These are phyloP conservation scores for Phytophthora citrophthora DNA, from an alignment of 352 stramenopile species.

Conservation along the genomic window DNA sequence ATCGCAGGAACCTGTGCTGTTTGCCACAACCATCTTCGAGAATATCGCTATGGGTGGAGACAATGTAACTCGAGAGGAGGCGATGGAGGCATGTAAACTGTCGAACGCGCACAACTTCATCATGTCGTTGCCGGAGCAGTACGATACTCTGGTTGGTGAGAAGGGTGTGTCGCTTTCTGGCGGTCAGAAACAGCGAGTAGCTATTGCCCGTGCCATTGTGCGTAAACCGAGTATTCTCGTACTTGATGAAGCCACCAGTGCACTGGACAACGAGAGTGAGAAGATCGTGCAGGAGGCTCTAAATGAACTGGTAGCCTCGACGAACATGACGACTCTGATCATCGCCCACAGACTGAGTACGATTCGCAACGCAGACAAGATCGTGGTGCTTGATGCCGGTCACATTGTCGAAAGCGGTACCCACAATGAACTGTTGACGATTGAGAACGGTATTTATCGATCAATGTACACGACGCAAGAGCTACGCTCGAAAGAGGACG, in stretches of 20 bases:
- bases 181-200: slow-evolving; percentile 59
- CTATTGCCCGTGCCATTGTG: slow-evolving; percentile 23
- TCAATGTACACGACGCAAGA: slow-evolving; percentile 78
- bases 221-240: slow-evolving; percentile 24
- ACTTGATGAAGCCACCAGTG: slow-evolving; percentile 25
- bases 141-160: slow-evolving; percentile 82
- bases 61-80: slow-evolving; percentile 58
- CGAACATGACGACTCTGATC: slow-evolving; percentile 7
- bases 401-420: slow-evolving; percentile 44
- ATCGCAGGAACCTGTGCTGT: slow-evolving; percentile 84
- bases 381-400: slow-evolving; percentile 38
- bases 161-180: slow-evolving; percentile 59
- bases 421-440: slow-evolving; percentile 45
- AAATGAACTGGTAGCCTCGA: slow-evolving; percentile 38
- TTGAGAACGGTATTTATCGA: slow-evolving; percentile 78
- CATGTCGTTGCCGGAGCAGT: slow-evolving; percentile 84
- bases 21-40: slow-evolving; percentile 83
- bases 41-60: slow-evolving; percentile 87
- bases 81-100: slow-evolving; percentile 79
- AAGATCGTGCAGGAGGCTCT: slow-evolving; percentile 49
- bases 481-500: slow-evolving; percentile 2
- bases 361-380: slow-evolving; percentile 57
- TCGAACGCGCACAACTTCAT: slow-evolving; percentile 93
- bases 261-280: slow-evolving; percentile 29
- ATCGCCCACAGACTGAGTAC: slow-evolving; percentile 16